Evolutionary conservation across 2,329 filamentous ascomycete species (phyloP).

Genomic region (Hymenoscyphus albidus): DNA sequence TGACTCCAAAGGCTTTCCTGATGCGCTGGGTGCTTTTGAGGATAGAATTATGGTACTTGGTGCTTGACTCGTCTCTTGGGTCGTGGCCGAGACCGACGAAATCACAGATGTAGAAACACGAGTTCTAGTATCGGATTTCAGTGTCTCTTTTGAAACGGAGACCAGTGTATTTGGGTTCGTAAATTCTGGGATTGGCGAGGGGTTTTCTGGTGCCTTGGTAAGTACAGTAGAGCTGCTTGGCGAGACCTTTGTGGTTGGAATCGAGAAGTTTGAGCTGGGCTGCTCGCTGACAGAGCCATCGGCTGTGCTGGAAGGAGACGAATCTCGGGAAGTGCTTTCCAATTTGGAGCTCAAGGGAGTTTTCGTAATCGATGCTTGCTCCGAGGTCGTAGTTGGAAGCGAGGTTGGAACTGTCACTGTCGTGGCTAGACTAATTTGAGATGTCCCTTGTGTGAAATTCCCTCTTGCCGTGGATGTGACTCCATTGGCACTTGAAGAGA

Average conservation of each 20-base stretch:
- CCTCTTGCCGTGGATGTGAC: background rate
- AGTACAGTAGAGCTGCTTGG: background rate
- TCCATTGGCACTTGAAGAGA: background rate
- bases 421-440: background rate
- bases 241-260: background rate
- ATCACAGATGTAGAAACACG: background rate
- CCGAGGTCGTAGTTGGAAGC: background rate
- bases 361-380: background rate
- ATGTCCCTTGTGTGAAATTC: background rate
- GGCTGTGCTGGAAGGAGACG: background rate
- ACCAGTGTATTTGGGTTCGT: constrained; percentile 8
- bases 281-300: background rate
- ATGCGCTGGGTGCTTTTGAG: background rate
- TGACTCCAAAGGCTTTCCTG: background rate
- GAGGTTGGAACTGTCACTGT: constrained; percentile 2
- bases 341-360: background rate
- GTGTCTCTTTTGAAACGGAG: constrained; percentile 1
- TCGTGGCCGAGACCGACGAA: background rate
- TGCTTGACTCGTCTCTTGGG: background rate
- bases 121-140: background rate
- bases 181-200: constrained; percentile 7
- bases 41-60: background rate
- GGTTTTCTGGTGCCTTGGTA: background rate
- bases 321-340: background rate
- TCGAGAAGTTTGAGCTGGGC: background rate